A percentile compares a stretch with the other conserved stretches of the same genome.
Evolutionary conservation across 495 filamentous ascomycete species (phyloP).

Genomic region (Emericellopsis terricola): DNA sequence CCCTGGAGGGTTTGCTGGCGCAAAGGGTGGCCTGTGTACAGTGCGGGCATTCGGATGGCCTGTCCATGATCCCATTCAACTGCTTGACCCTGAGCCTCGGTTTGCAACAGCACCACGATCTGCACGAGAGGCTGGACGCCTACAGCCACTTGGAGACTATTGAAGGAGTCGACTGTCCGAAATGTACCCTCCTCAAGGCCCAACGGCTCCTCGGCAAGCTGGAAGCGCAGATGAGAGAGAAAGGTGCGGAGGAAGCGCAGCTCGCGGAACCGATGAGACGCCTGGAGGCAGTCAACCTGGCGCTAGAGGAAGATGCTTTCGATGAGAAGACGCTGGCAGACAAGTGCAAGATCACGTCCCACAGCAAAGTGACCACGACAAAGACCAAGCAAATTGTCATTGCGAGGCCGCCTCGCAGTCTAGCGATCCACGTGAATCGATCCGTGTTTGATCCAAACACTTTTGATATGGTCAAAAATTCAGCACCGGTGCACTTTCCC

Average conservation of each 20-base stretch:
- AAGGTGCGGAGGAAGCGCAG: constrained; percentile 5
- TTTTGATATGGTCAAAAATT: constrained; percentile 65
- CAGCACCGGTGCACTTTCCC: constrained; percentile 59
- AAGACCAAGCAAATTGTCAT: constrained; percentile 85
- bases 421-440: constrained; percentile 79
- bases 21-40: constrained; percentile 77
- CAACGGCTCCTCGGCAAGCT: constrained; percentile 19
- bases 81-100: constrained; percentile 76
- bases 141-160: constrained; percentile 76
- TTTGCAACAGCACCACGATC: constrained; percentile 30
- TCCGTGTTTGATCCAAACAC: constrained; percentile 76
- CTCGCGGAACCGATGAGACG: constrained; percentile 20
- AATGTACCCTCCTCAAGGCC: constrained; percentile 57
- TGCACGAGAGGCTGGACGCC: constrained; percentile 65
- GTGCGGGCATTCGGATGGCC: constrained; percentile 74
- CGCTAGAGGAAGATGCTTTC: constrained; percentile 65
- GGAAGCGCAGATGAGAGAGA: constrained; percentile 9
- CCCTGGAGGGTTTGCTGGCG: constrained; percentile 74
- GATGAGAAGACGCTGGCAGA: constrained; percentile 54
- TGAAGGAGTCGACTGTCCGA: constrained; percentile 74
- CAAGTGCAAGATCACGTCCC: constrained; percentile 55
- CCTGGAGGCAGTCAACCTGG: constrained; percentile 42
- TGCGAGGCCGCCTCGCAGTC: constrained; percentile 55
- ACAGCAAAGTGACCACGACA: constrained; percentile 46
- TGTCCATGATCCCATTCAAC: constrained; percentile 83